Evolutionary conservation across 257 asterid species (phyloP).

Genomic region (Solanum verrucosum): DNA sequence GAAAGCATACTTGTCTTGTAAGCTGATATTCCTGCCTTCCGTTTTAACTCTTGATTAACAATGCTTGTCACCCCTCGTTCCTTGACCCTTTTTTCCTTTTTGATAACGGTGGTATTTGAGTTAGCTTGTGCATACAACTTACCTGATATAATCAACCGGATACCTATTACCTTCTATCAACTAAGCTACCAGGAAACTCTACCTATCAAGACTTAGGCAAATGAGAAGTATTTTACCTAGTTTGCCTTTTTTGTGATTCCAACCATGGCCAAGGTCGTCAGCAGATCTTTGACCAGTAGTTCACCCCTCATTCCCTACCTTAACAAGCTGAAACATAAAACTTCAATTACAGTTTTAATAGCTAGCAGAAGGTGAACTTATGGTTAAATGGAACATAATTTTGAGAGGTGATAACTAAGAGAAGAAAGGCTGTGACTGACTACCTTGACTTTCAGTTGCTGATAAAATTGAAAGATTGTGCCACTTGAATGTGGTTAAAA

Average conservation of each 20-base stretch:
- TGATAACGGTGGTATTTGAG: not conserved
- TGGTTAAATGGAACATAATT: not conserved
- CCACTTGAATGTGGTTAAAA: not conserved
- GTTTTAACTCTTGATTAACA: not conserved
- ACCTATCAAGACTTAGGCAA: not conserved
- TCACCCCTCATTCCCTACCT: not conserved
- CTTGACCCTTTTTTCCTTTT: too few relatives aligned
- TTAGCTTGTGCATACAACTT: not conserved
- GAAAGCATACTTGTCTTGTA: conserved; percentile 91
- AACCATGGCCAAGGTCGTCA: not conserved
- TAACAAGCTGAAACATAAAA: not conserved
- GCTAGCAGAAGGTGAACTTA: not conserved
- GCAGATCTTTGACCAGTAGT: not conserved
- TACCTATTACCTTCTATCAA: not conserved
- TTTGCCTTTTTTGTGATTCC: not conserved
- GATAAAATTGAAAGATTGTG: not conserved
- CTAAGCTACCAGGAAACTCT: not conserved
- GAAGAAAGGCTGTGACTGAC: not conserved
- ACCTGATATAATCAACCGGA: not conserved
- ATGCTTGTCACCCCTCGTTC: not conserved
- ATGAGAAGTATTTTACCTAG: not conserved
- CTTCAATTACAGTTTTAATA: not conserved
- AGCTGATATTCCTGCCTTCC: conserved; percentile 12
- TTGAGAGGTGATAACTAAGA: not conserved
- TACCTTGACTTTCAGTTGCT: not conserved